Evolutionary conservation across 1,284 basidiomycete genomes (phyloP).

Genomic region (Cutaneotrichosporon sp.): DNA sequence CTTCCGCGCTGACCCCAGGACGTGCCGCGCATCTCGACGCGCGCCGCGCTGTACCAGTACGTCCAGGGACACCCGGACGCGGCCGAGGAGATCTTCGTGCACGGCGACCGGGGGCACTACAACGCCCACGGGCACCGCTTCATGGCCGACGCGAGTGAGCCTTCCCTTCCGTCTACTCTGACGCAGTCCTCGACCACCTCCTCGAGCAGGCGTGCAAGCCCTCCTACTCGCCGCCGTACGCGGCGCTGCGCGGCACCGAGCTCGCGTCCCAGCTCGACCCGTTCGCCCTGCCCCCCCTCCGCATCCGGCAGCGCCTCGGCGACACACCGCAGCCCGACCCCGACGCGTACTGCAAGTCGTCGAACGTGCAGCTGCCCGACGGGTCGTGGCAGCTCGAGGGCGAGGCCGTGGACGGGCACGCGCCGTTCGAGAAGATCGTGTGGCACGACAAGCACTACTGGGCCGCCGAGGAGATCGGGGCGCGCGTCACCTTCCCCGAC

Average conservation of each 20-base stretch:
- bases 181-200: slow-evolving; percentile 8
- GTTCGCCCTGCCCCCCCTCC: slow-evolving; percentile 1
- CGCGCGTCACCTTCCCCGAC: slow-evolving; percentile 12
- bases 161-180: not conserved
- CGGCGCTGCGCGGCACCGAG: not conserved
- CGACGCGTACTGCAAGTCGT: slow-evolving; percentile 2
- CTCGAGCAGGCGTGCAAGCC: not conserved
- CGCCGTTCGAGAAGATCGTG: not conserved
- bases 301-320: slow-evolving; percentile 6
- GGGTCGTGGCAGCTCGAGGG: slow-evolving; percentile 2
- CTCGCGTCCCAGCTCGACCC: slow-evolving; percentile 3
- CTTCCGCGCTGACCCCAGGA: not conserved
- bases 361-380: slow-evolving; percentile 4
- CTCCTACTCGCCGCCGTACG: not conserved
- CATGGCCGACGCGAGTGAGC: slow-evolving; percentile 11
- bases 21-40: slow-evolving; percentile 15
- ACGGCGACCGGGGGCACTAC: slow-evolving; percentile 1
- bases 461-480: slow-evolving; percentile 1
- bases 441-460: slow-evolving; percentile 12
- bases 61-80: slow-evolving; percentile 7
- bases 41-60: slow-evolving; percentile 15
- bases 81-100: not conserved
- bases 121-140: slow-evolving; percentile 12
- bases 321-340: not conserved
- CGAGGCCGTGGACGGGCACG: not conserved